Conservation (phyloP, 371 early-diverging fungal genomes). For the Fennellomyces sp. region DNA sequence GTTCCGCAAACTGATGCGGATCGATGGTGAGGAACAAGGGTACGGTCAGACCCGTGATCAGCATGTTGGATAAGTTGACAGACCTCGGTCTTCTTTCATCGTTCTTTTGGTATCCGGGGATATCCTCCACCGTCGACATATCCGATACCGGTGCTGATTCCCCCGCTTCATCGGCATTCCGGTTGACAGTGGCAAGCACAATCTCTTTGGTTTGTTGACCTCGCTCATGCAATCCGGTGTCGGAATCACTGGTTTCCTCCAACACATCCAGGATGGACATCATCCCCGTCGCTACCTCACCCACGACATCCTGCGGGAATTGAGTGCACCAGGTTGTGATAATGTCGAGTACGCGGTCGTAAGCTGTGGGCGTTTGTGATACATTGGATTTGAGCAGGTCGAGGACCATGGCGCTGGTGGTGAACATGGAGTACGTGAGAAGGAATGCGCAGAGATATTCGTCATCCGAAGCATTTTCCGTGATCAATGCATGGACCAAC, state of each 20-base stretch:
- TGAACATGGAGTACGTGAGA: constrained; percentile 61
- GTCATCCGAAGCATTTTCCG: constrained; percentile 29
- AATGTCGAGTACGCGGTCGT: constrained; percentile 25
- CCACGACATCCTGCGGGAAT: constrained; percentile 37
- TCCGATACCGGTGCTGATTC: constrained; percentile 5
- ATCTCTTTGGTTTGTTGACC: constrained; percentile 19
- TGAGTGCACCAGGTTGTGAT: constrained; percentile 30
- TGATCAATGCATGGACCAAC: constrained; percentile 68
- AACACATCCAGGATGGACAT: constrained; percentile 33
- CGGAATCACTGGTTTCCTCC: background rate
- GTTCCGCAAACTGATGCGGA: constrained; percentile 70
- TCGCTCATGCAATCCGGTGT: constrained; percentile 3
- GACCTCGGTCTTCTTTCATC: background rate
- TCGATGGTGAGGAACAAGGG: constrained; percentile 63
- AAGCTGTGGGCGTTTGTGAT: background rate
- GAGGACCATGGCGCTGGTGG: constrained; percentile 50
- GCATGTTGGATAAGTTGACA: constrained; percentile 53
- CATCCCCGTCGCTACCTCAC: constrained; percentile 45
- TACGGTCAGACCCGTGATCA: constrained; percentile 66
- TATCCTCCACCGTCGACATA: constrained; percentile 5
- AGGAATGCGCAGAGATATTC: constrained; percentile 44
- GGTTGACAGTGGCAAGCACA: constrained; percentile 31
- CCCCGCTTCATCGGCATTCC: constrained; percentile 25
- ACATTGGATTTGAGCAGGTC: constrained; percentile 51
- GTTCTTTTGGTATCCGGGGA: background rate